Evolutionary conservation across 2,329 filamentous ascomycete genomes (phyloP), one percentile per base, ranked within the genome.

Genomic region (Fusarium palustre): DNA sequence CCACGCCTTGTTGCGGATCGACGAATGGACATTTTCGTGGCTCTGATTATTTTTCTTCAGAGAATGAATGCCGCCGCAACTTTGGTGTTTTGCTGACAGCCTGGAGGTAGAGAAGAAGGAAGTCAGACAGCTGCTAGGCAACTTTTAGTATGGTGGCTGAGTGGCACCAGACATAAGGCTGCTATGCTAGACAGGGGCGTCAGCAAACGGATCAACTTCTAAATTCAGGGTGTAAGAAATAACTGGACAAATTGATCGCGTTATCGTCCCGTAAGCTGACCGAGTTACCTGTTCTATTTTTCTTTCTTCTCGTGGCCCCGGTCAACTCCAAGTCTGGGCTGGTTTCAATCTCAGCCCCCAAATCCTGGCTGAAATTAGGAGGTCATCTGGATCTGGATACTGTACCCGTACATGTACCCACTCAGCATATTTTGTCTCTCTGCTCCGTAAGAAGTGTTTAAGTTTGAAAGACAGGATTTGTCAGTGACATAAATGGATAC

Each of bases 1-100:
- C 53, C 77, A 59, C 55, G 78, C 46, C 65, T 49, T 7, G 69
- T 69, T 24, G 57, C 20, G 16, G 69, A 42, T 41, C 62, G 52
- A 50, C 39, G 61, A 18, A 71, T 48, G 4, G 68, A 67, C 66
- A 69, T 69, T 25, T 30, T 30, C 38, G 41, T 15, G 7, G 13
- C 30, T 36, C 16, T n/a, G 22, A 28, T 11, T n/a, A 7, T 30
- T 38, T 20, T 33, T 1, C 16, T 47, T 20, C 13, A 33, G 33
- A 22, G 4, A 45, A n/a, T 43, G 8, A 45, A 16, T 31, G 18
- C 20, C 11, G 20, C 7, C 22, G 20, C 28, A 22, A n/a, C n/a
- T 31, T 24, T 28, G 60, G 3, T 43, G 55, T 48, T 53, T 22
- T 45, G 53, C 43, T 67, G 34, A 38, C 43, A 38, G 22, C 11